phyloP scores from a whole-genome alignment of 805 yeast species.

The Starmera quercuum region DNA sequence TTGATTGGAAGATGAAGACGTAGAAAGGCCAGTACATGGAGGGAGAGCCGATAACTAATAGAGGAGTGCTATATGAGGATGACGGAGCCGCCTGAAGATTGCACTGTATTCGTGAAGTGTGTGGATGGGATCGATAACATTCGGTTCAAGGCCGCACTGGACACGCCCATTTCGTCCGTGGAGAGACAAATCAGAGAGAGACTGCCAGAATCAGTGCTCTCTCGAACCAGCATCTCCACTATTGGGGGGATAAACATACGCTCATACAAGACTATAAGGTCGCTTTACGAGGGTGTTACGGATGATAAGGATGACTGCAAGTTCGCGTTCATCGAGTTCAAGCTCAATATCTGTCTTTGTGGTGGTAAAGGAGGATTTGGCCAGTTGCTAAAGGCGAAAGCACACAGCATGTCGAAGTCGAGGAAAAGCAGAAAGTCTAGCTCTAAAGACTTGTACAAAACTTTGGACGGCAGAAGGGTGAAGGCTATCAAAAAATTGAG shows the following conservation, averaged over 20 bases:
- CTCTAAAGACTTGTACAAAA: slow-evolving; percentile 26
- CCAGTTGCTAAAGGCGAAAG: slow-evolving; percentile 31
- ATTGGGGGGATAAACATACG: slow-evolving; percentile 9
- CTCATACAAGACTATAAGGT: slow-evolving; percentile 4
- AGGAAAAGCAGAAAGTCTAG: slow-evolving; percentile 15
- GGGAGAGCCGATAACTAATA: too few species aligned
- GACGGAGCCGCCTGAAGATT: too few species aligned
- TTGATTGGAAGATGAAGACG: too few species aligned
- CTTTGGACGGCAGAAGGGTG: slow-evolving; percentile 33
- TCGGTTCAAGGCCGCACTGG: slow-evolving; percentile 4
- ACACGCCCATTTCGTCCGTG: neutral
- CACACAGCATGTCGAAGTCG: slow-evolving; percentile 27
- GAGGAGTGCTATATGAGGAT: too few species aligned
- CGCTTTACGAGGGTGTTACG: slow-evolving; percentile 3
- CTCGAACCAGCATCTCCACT: slow-evolving; percentile 4
- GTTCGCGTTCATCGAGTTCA: slow-evolving; percentile 17
- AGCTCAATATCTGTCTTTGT: slow-evolving; percentile 26
- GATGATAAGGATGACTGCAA: neutral
- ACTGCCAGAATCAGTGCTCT: slow-evolving; percentile 5
- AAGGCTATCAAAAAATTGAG: slow-evolving; percentile 27
- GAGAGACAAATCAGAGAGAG: slow-evolving; percentile 2
- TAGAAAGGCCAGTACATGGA: too few species aligned
- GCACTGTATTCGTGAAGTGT: slow-evolving; percentile 11
- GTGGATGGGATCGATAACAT: slow-evolving; percentile 10
- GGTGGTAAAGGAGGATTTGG: slow-evolving; percentile 54